Conservation (phyloP, 2,329 filamentous ascomycete genomes). For the Cytospora leucostoma region DNA sequence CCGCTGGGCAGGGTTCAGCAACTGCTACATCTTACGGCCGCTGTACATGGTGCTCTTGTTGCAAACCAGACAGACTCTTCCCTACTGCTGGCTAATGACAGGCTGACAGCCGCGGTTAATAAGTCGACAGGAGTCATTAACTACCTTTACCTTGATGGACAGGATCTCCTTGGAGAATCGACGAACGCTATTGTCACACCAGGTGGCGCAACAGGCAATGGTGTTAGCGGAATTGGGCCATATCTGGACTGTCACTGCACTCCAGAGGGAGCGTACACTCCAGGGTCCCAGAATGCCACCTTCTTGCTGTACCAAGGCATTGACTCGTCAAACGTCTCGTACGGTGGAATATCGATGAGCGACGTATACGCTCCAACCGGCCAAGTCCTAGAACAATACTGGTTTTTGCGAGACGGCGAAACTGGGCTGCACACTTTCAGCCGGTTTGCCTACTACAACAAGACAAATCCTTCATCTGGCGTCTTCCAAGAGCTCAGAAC, state of each 20-base stretch:
- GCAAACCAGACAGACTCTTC: conserved; percentile 27
- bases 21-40: conserved; percentile 8
- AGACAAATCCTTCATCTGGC: conserved; percentile 55
- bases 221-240: conserved; percentile 22
- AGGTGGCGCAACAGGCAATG: conserved; percentile 23
- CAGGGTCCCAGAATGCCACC: conserved; percentile 49
- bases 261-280: conserved; percentile 60
- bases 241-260: conserved; percentile 60
- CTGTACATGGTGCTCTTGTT: conserved; percentile 13
- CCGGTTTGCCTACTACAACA: conserved; percentile 61
- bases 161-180: conserved; percentile 23
- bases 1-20: neutral
- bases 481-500: conserved; percentile 64
- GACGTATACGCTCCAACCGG: conserved; percentile 60
- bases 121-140: conserved; percentile 21
- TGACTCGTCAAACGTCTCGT: conserved; percentile 52
- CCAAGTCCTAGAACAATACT: conserved; percentile 64
- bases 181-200: conserved; percentile 18
- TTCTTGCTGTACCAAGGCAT: conserved; percentile 54
- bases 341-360: conserved; percentile 61
- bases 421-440: conserved; percentile 64
- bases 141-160: conserved; percentile 25
- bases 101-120: conserved; percentile 26
- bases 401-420: conserved; percentile 63
- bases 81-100: conserved; percentile 27